phyloP scores from a whole-genome alignment of 2,329 filamentous ascomycete genomes.

The Thielaviopsis ethacetica region DNA sequence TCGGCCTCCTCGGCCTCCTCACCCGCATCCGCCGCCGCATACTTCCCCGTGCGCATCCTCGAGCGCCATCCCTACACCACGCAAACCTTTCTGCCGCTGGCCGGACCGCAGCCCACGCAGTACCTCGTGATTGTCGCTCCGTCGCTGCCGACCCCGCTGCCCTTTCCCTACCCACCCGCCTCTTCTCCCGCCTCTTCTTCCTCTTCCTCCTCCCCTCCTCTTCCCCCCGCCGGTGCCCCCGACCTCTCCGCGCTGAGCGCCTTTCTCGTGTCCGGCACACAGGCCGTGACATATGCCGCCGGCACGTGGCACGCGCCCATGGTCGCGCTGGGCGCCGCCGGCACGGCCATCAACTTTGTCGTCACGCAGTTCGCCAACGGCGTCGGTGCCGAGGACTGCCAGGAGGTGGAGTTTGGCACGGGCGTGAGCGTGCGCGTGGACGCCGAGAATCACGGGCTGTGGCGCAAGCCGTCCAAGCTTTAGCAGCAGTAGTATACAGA shows the following conservation, averaged over 20 bases:
- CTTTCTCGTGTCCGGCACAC: slow-evolving; percentile 60
- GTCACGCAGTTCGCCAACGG: slow-evolving; percentile 84
- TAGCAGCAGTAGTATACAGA: too few relatives aligned
- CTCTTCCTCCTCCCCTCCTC: slow-evolving; percentile 25
- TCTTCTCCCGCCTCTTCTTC: slow-evolving; percentile 16
- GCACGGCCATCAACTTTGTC: slow-evolving; percentile 59
- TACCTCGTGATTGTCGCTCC: slow-evolving; percentile 88
- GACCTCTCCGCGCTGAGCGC: slow-evolving; percentile 55
- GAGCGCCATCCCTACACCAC: slow-evolving; percentile 90
- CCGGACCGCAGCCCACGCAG: slow-evolving; percentile 25
- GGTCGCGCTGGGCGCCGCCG: slow-evolving; percentile 55
- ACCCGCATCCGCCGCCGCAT: slow-evolving; percentile 12
- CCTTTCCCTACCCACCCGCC: not conserved
- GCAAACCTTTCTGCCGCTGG: slow-evolving; percentile 79
- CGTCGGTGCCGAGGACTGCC: slow-evolving; percentile 68
- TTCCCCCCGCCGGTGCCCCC: slow-evolving; percentile 46
- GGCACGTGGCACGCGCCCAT: slow-evolving; percentile 96
- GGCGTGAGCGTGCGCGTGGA: not conserved
- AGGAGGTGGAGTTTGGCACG: slow-evolving; percentile 40
- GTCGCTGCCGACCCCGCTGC: slow-evolving; percentile 33
- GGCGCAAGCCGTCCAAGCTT: not conserved
- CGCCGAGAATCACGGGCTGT: not conserved
- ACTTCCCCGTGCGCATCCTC: slow-evolving; percentile 53
- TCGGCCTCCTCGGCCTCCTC: slow-evolving; percentile 10
- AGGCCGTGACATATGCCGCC: slow-evolving; percentile 81